Evolutionary conservation across 2,329 filamentous ascomycete genomes (phyloP).

Genomic region (Colletotrichum karsti): DNA sequence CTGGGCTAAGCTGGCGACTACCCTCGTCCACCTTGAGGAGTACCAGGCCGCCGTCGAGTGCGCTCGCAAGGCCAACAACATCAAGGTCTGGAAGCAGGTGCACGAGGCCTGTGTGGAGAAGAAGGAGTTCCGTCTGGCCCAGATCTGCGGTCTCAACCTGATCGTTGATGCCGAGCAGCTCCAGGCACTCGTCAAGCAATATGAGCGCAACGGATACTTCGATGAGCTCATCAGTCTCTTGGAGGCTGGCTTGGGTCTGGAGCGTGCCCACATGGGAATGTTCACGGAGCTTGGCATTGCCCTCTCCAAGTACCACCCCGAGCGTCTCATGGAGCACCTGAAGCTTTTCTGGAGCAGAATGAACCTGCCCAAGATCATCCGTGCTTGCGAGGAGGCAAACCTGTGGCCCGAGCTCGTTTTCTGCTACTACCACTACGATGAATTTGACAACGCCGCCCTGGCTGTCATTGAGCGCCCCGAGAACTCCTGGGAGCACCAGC

Average conservation of each 20-base stretch:
- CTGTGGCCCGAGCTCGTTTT: slow-evolving; percentile 98
- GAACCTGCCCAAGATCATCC: slow-evolving; percentile 97
- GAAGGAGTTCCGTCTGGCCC: slow-evolving; percentile 98
- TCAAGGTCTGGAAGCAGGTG: slow-evolving; percentile 99
- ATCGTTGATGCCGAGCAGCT: slow-evolving; percentile 98
- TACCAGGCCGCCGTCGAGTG: slow-evolving; percentile 98
- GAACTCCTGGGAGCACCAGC: slow-evolving; percentile 99
- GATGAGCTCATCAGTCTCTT: slow-evolving; percentile 95
- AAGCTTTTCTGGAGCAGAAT: slow-evolving; percentile 98
- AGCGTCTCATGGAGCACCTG: slow-evolving; percentile 96
- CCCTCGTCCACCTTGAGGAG: slow-evolving; percentile 94
- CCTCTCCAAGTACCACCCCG: slow-evolving; percentile 92
- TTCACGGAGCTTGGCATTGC: slow-evolving; percentile 95
- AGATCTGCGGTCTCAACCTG: slow-evolving; percentile 98
- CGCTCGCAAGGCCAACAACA: slow-evolving; percentile 97
- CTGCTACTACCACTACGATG: slow-evolving; percentile 97
- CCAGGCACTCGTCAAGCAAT: slow-evolving; percentile 91
- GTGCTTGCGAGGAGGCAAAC: slow-evolving; percentile 91
- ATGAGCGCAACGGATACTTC: slow-evolving; percentile 97
- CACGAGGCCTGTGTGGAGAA: slow-evolving; percentile 95
- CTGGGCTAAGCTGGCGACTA: slow-evolving; percentile 98
- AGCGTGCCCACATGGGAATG: slow-evolving; percentile 95
- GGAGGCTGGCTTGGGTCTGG: slow-evolving; percentile 92
- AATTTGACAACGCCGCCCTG: slow-evolving; percentile 95
- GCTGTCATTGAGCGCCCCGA: slow-evolving; percentile 98